These are phyloP conservation scores for Prunus campanulata DNA, from an alignment of 306 rosid genomes.

Conservation along the genomic window DNA sequence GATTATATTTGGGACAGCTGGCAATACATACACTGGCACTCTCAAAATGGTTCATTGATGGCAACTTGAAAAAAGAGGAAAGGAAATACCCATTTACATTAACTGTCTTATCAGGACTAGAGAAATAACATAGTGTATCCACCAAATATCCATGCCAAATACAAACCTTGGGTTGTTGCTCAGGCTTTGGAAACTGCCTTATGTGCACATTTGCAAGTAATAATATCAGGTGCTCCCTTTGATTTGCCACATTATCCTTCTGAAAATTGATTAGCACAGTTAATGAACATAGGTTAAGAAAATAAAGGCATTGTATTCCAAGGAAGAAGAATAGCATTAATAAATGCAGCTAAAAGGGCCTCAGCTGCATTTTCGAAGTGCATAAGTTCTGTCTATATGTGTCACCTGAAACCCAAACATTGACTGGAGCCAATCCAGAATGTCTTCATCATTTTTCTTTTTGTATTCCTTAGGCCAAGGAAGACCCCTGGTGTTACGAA, in stretches of 20 bases:
- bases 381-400: conserved; percentile 9
- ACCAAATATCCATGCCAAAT: not conserved
- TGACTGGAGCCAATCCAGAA: conserved; percentile 93
- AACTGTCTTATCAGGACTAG: not conserved
- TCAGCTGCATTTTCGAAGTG: conserved; percentile 8
- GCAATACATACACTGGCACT: not conserved
- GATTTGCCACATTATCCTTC: conserved; percentile 92
- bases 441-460: conserved; percentile 83
- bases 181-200: conserved; percentile 91
- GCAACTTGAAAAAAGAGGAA: not conserved
- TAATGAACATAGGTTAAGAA: conserved; percentile 18
- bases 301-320: conserved; percentile 10
- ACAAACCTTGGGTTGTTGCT: conserved; percentile 97
- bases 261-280: conserved; percentile 33
- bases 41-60: not conserved
- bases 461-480: conserved; percentile 86
- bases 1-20: not conserved
- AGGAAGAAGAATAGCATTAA: not conserved
- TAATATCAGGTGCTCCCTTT: conserved; percentile 91
- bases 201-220: conserved; percentile 96
- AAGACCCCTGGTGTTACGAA: conserved; percentile 94
- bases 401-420: conserved; percentile 98
- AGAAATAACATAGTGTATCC: not conserved
- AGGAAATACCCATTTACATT: not conserved
- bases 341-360: conserved; percentile 4